Percentiles rank a stretch among this genome's conserved stretches.
phyloP scores from a whole-genome alignment of 495 filamentous ascomycete genomes.

The Penicillium alfredii region DNA sequence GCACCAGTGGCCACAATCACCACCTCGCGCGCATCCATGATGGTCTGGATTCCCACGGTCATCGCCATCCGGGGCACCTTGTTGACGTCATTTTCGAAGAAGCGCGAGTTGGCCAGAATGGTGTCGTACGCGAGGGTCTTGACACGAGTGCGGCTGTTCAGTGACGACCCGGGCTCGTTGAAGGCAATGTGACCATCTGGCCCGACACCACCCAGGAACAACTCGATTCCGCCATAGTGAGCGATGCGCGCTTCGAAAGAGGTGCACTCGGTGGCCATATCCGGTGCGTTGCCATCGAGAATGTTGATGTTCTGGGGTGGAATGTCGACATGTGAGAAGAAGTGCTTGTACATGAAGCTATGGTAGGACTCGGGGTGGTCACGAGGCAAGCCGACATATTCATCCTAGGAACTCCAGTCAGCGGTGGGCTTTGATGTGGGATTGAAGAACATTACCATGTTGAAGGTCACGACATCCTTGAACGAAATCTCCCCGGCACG shows the following conservation, averaged over 20 bases:
- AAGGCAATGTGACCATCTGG: constrained; percentile 86
- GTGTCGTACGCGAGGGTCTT: constrained; percentile 87
- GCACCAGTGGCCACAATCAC: constrained; percentile 76
- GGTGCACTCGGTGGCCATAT: constrained; percentile 70
- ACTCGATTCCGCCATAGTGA: constrained; percentile 69
- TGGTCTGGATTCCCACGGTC: constrained; percentile 83
- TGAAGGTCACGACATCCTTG: constrained; percentile 83
- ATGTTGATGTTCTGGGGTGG: constrained; percentile 76
- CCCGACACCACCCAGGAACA: constrained; percentile 80
- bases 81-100: constrained; percentile 67
- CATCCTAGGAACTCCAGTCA: constrained; percentile 52
- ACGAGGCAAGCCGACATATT: constrained; percentile 76
- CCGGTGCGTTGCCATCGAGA: constrained; percentile 72
- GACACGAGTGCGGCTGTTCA: constrained; percentile 72
- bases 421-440: background rate
- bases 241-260: constrained; percentile 76
- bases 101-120: constrained; percentile 76
- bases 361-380: constrained; percentile 83
- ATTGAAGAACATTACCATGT: constrained; percentile 61
- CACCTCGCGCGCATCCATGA: constrained; percentile 75
- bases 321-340: constrained; percentile 84
- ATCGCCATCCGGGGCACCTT: constrained; percentile 77
- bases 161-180: constrained; percentile 79
- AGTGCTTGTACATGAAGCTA: constrained; percentile 86
- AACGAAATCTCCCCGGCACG: constrained; percentile 77